Conservation (phyloP, 495 filamentous ascomycete genomes). For the Penicillium malachiteum region DNA sequence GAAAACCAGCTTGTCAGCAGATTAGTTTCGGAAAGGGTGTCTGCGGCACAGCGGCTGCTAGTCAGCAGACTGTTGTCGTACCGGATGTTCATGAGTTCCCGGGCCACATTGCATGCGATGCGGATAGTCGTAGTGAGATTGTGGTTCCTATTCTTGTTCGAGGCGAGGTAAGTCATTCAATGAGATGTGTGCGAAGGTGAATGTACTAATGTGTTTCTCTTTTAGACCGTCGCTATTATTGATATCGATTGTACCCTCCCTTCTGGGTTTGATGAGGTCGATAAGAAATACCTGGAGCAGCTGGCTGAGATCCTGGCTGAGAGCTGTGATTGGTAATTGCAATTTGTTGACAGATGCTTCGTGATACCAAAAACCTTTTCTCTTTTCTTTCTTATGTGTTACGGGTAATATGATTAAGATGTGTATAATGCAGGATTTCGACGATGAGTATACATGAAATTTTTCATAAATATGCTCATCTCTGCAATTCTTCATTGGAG, state of each 20-base stretch:
- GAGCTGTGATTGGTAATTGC: slow-evolving; percentile 68
- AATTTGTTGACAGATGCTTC: no score
- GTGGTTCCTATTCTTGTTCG: slow-evolving; percentile 74
- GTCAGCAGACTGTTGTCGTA: slow-evolving; percentile 65
- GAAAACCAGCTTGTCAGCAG: slow-evolving; percentile 83
- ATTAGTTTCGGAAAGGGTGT: slow-evolving; percentile 80
- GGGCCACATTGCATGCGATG: slow-evolving; percentile 91
- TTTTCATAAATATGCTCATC: neutral
- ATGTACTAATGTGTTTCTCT: slow-evolving; percentile 5
- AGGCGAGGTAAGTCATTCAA: slow-evolving; percentile 49
- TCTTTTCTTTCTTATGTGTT: neutral
- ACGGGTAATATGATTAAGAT: neutral
- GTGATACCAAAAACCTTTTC: no score
- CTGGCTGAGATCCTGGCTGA: slow-evolving; percentile 64
- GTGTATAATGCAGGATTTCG: neutral
- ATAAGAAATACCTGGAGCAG: slow-evolving; percentile 66
- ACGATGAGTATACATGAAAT: neutral
- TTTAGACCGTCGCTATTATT: slow-evolving; percentile 78
- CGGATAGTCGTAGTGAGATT: slow-evolving; percentile 80
- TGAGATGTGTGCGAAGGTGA: neutral
- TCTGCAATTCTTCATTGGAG: neutral
- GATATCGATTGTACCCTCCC: slow-evolving; percentile 78
- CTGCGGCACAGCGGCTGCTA: slow-evolving; percentile 74
- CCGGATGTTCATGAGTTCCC: slow-evolving; percentile 74
- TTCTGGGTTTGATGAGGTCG: slow-evolving; percentile 73